phyloP scores from a whole-genome alignment of 2,329 filamentous ascomycete species.

The Coniochaeta prunicola region DNA sequence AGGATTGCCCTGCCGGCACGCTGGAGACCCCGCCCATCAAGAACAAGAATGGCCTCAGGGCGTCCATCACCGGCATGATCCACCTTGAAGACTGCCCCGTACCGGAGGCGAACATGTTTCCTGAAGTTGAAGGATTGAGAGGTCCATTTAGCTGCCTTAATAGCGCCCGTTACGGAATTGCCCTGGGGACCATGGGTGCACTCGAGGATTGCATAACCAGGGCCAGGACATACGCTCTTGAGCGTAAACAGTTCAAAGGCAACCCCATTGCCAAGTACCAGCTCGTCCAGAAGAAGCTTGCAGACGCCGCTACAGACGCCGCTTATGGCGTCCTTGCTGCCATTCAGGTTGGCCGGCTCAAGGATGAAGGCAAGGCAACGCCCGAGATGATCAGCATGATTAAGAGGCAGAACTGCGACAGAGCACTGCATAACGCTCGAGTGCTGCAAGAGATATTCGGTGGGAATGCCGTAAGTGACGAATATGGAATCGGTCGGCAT shows the following conservation, averaged over 20 bases:
- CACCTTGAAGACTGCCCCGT: slow-evolving; percentile 89
- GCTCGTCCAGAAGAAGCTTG: slow-evolving; percentile 94
- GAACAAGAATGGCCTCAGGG: slow-evolving; percentile 89
- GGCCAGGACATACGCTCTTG: slow-evolving; percentile 79
- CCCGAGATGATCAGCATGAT: slow-evolving; percentile 98
- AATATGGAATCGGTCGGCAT: slow-evolving; percentile 91
- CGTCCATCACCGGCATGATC: slow-evolving; percentile 96
- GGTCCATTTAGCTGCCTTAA: slow-evolving; percentile 95
- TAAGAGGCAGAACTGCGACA: slow-evolving; percentile 96
- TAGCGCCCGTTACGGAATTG: slow-evolving; percentile 87
- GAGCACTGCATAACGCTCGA: slow-evolving; percentile 72
- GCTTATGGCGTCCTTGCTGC: slow-evolving; percentile 87
- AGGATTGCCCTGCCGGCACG: slow-evolving; percentile 77
- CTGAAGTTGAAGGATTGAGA: slow-evolving; percentile 73
- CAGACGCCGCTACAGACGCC: slow-evolving; percentile 85
- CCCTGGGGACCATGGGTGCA: slow-evolving; percentile 88
- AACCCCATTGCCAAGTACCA: slow-evolving; percentile 96
- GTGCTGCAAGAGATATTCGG: slow-evolving; percentile 91
- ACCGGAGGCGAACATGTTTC: slow-evolving; percentile 88
- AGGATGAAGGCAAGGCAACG: slow-evolving; percentile 79
- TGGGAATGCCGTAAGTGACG: slow-evolving; percentile 95
- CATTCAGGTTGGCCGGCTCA: slow-evolving; percentile 84
- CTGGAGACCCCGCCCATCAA: slow-evolving; percentile 88
- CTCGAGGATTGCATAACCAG: slow-evolving; percentile 84
- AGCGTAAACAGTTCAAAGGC: slow-evolving; percentile 91